These are phyloP conservation scores for Paramecium tetraurelia DNA, from an alignment of 73 alveolate species.

Conservation along the genomic window DNA sequence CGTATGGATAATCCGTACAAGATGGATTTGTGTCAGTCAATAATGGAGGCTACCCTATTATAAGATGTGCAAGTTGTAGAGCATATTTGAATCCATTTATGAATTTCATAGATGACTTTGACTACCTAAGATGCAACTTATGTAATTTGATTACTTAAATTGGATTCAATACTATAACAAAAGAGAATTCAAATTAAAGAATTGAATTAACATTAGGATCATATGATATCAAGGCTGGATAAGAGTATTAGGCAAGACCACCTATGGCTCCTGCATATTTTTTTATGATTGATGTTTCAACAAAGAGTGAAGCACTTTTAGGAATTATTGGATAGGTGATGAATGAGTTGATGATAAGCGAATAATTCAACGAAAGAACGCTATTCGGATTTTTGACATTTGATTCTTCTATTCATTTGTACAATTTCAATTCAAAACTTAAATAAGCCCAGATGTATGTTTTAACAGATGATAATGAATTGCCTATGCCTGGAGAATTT, in stretches of 20 bases:
- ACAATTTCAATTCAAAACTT: slow-evolving; percentile 74
- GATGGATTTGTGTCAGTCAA: slow-evolving; percentile 69
- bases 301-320: slow-evolving; percentile 85
- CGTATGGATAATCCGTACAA: slow-evolving; percentile 35
- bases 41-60: slow-evolving; percentile 71
- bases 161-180: slow-evolving; percentile 59
- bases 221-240: slow-evolving; percentile 78
- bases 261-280: slow-evolving; percentile 92
- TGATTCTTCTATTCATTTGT: slow-evolving; percentile 86
- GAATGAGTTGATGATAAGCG: slow-evolving; percentile 72
- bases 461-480: slow-evolving; percentile 77
- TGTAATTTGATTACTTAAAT: slow-evolving; percentile 73
- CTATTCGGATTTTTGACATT: slow-evolving; percentile 83
- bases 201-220: slow-evolving; percentile 86
- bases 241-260: slow-evolving; percentile 79
- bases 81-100: slow-evolving; percentile 95
- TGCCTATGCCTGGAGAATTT: slow-evolving; percentile 89
- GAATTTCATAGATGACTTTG: slow-evolving; percentile 78
- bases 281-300: slow-evolving; percentile 92
- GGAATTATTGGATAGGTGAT: slow-evolving; percentile 72
- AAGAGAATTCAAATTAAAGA: slow-evolving; percentile 73
- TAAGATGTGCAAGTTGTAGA: slow-evolving; percentile 91
- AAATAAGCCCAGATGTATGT: slow-evolving; percentile 83
- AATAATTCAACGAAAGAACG: slow-evolving; percentile 78
- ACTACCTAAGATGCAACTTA: slow-evolving; percentile 85